A percentile compares a stretch with the other conserved stretches of the same genome.
Conservation (phyloP, 768 basidiomycete genomes). For the Russula sp. region DNA sequence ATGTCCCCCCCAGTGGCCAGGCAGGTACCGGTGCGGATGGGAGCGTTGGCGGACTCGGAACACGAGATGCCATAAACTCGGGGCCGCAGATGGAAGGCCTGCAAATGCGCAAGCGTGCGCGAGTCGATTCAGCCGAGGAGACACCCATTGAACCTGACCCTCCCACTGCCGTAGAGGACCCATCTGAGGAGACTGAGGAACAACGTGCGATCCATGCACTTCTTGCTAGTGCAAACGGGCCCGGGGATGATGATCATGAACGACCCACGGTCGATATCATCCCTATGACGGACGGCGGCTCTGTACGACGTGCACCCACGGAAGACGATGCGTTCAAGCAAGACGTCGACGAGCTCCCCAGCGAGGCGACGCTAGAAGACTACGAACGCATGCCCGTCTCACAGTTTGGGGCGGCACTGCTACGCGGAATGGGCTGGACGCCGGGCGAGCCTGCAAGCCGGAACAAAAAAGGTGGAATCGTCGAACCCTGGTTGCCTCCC, state of each 20-base stretch:
- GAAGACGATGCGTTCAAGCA: constrained; percentile 85
- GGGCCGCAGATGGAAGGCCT: constrained; percentile 68
- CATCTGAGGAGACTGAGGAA: constrained; percentile 60
- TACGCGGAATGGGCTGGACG: constrained; percentile 97
- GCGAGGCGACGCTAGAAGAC: constrained; percentile 70
- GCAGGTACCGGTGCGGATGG: constrained; percentile 58
- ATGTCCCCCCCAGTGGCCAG: constrained; percentile 57
- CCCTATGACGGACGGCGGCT: constrained; percentile 31
- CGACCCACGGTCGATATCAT: constrained; percentile 54
- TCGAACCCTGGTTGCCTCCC: constrained; percentile 76
- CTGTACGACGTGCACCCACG: constrained; percentile 38
- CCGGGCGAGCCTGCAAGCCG: constrained; percentile 63
- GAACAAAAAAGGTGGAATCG: constrained; percentile 48
- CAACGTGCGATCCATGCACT: constrained; percentile 75
- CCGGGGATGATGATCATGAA: constrained; percentile 35
- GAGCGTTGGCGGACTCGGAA: constrained; percentile 72
- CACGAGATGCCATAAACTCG: constrained; percentile 67
- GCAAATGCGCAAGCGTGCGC: constrained; percentile 40
- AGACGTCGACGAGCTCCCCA: constrained; percentile 77
- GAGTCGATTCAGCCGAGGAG: constrained; percentile 24
- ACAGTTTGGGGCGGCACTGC: constrained; percentile 87
- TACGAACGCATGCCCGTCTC: constrained; percentile 89
- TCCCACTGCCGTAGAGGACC: constrained; percentile 28
- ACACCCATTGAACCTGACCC: constrained; percentile 31
- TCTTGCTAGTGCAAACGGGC: constrained; percentile 52